A percentile compares a stretch with the other conserved stretches of the same genome.
Evolutionary conservation across 176 grass and related monocot species (phyloP).

Genomic region (Tillandsia fasciculata): DNA sequence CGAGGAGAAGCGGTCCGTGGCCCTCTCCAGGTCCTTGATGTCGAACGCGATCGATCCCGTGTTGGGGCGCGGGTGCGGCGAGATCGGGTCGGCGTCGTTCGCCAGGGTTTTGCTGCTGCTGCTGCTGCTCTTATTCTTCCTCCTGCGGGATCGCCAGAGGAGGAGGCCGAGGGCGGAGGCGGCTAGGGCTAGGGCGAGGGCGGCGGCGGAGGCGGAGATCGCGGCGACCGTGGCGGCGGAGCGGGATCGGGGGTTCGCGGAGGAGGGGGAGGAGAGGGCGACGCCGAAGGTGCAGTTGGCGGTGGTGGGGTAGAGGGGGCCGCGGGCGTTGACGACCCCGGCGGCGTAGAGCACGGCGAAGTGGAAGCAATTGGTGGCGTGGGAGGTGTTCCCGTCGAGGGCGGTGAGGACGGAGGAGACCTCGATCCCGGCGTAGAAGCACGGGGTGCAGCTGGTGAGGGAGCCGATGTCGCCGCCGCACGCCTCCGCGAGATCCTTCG

Average conservation of each 20-base stretch:
- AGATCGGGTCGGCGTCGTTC: constrained; percentile 17
- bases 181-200: constrained; percentile 27
- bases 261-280: constrained; percentile 10
- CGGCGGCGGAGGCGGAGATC: constrained; percentile 13
- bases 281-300: constrained; percentile 48
- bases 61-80: constrained; percentile 55
- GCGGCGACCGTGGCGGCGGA: constrained; percentile 16
- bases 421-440: constrained; percentile 31
- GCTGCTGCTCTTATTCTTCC: constrained; percentile 15
- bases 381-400: constrained; percentile 39
- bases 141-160: constrained; percentile 8
- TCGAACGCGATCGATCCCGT: constrained; percentile 68
- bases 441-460: constrained; percentile 27
- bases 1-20: constrained; percentile 51
- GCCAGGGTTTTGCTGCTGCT: constrained; percentile 17
- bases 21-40: constrained; percentile 54
- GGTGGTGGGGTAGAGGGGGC: constrained; percentile 34
- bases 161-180: constrained; percentile 30
- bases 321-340: constrained; percentile 35
- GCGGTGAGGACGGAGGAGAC: constrained; percentile 37
- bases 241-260: not conserved
- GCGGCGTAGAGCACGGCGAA: constrained; percentile 55
- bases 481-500: constrained; percentile 1
- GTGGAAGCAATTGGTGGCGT: constrained; percentile 40
- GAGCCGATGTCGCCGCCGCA: constrained; percentile 30